Evolutionary conservation across 2,329 filamentous ascomycete genomes (phyloP).

Genomic region (Sporothrix schenckii): DNA sequence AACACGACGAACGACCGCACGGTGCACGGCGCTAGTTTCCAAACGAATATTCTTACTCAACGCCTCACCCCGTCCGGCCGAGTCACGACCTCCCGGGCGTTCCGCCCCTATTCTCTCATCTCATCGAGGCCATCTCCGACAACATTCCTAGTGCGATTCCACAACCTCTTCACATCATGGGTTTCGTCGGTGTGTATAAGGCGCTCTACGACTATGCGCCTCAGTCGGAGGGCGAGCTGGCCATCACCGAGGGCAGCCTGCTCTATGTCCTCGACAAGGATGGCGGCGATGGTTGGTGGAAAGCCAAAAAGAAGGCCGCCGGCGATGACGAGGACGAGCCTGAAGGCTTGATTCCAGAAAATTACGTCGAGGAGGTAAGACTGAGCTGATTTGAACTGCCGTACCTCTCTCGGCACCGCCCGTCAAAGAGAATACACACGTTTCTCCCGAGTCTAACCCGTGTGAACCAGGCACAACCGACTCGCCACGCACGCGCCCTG

Average conservation of each 20-base stretch:
- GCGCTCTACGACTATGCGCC: slow-evolving; percentile 39
- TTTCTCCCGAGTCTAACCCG: neutral
- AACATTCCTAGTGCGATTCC: neutral
- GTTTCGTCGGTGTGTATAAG: slow-evolving; percentile 38
- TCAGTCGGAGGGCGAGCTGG: slow-evolving; percentile 38
- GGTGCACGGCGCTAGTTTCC: neutral
- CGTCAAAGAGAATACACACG: neutral
- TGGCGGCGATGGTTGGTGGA: slow-evolving; percentile 85
- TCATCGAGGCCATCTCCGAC: neutral
- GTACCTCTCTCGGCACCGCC: neutral
- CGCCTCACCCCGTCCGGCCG: neutral
- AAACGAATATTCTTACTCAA: neutral
- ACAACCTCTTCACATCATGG: slow-evolving; percentile 33
- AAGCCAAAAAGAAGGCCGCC: slow-evolving; percentile 85
- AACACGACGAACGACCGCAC: neutral
- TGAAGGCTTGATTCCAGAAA: slow-evolving; percentile 85
- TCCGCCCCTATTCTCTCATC: slow-evolving; percentile 20
- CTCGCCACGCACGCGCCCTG: slow-evolving; percentile 77
- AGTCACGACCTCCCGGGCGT: slow-evolving; percentile 12
- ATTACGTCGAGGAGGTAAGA: slow-evolving; percentile 90
- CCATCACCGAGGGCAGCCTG: slow-evolving; percentile 37
- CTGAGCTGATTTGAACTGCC: neutral
- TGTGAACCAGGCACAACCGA: slow-evolving; percentile 56
- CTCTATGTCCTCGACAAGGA: slow-evolving; percentile 58
- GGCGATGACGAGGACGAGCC: slow-evolving; percentile 88